phyloP scores from a whole-genome alignment of 345 rosid genomes.

The Geranium rotundifolium region DNA sequence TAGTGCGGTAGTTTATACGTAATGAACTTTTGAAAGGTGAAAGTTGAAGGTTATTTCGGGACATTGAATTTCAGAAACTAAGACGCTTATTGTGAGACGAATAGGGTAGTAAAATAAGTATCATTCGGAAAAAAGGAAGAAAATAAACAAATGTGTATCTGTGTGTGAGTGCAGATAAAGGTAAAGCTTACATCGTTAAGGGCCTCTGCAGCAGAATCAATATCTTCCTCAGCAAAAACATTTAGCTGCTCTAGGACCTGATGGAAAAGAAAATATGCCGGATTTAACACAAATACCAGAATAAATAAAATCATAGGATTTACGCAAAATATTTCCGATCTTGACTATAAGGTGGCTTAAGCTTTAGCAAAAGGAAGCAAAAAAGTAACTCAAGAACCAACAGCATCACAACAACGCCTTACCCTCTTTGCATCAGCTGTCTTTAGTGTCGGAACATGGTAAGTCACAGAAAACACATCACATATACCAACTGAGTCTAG shows the following conservation, averaged over 20 bases:
- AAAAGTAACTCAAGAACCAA: background rate
- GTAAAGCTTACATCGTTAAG: constrained; percentile 58
- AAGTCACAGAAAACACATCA: constrained; percentile 66
- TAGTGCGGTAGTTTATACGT: no score
- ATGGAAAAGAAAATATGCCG: background rate
- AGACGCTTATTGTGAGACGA: background rate
- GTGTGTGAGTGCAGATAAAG: background rate
- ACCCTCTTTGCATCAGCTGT: constrained; percentile 79
- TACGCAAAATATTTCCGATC: no score
- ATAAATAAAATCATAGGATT: no score
- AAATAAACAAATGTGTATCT: background rate
- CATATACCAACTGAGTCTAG: constrained; percentile 67
- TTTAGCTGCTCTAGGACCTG: constrained; percentile 67
- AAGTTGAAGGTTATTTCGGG: no score
- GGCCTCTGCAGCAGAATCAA: constrained; percentile 66
- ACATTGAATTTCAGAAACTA: no score
- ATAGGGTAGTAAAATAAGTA: no score
- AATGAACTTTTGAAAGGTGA: no score
- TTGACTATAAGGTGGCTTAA: no score
- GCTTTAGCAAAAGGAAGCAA: background rate
- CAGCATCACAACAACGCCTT: constrained; percentile 9
- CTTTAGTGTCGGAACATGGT: constrained; percentile 62
- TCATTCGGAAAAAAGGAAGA: background rate
- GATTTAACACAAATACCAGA: background rate
- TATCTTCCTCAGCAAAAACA: constrained; percentile 63